Percentiles rank a stretch among this genome's conserved stretches.
Evolutionary conservation across 257 asterid species (phyloP).

Genomic region (Nicotiana tomentosiformis): DNA sequence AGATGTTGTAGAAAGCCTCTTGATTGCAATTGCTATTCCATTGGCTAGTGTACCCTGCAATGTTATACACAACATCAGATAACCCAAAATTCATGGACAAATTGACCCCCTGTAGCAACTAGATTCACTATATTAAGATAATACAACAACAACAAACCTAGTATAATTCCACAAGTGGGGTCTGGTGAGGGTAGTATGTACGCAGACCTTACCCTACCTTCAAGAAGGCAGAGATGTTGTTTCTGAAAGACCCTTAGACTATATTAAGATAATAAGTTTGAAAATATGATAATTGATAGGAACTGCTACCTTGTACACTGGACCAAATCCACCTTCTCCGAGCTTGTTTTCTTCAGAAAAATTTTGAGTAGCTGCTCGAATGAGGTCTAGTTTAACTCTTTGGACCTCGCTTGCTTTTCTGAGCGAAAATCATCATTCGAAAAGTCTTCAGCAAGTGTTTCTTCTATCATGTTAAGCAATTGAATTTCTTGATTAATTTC

Average conservation of each 20-base stretch:
- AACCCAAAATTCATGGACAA: not conserved
- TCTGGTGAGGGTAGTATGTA: no score
- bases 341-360: constrained; percentile 4
- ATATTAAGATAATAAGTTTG: no score
- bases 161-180: no score
- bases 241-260: no score
- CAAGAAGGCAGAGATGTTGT: no score
- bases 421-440: not conserved
- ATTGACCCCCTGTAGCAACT: not conserved
- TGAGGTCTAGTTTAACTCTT: not conserved
- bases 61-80: not conserved
- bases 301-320: constrained; percentile 1
- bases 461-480: not conserved
- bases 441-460: not conserved
- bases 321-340: constrained; percentile 15
- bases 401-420: not conserved
- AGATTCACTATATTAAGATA: not conserved
- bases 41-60: constrained; percentile 2
- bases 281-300: not conserved
- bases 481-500: not conserved
- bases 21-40: constrained; percentile 4
- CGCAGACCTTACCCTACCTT: no score
- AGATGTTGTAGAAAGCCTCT: not conserved
- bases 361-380: not conserved
- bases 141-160: no score